Conservation (phyloP, 108 stramenopile species). For the Chaetoceros muelleri region DNA sequence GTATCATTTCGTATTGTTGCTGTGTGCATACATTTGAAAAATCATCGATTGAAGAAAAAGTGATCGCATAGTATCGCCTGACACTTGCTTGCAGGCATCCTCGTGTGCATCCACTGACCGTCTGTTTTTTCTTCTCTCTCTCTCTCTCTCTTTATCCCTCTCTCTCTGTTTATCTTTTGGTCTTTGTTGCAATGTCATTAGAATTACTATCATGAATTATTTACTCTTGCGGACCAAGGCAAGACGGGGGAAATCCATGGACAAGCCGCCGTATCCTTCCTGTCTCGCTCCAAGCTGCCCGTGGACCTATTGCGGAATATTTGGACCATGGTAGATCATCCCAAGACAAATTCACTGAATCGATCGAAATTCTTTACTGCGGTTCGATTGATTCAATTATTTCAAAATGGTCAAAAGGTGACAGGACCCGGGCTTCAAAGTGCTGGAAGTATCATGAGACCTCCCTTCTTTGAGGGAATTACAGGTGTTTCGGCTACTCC, state of each 20-base stretch:
- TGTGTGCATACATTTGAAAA: too few species aligned
- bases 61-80: too few species aligned
- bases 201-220: constrained; percentile 77
- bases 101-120: too few species aligned
- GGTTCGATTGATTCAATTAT: constrained; percentile 70
- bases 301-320: constrained; percentile 71
- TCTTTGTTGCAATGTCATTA: too few species aligned
- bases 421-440: constrained; percentile 40
- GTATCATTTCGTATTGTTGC: too few species aligned
- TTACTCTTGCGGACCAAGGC: constrained; percentile 59
- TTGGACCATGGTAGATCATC: constrained; percentile 74
- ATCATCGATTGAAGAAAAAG: too few species aligned
- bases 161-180: not conserved
- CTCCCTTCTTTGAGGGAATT: constrained; percentile 63
- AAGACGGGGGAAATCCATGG: constrained; percentile 54
- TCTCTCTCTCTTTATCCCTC: not conserved
- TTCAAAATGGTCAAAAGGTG: constrained; percentile 69
- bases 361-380: constrained; percentile 58
- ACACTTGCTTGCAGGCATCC: too few species aligned
- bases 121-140: not conserved
- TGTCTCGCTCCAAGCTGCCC: constrained; percentile 74
- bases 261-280: constrained; percentile 74
- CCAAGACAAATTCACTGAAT: constrained; percentile 51
- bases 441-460: constrained; percentile 32
- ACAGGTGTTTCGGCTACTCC: constrained; percentile 27